Evolutionary conservation across 345 rosid species (phyloP), one percentile per base, ranked within the genome.

Genomic region (Geranium brycei): DNA sequence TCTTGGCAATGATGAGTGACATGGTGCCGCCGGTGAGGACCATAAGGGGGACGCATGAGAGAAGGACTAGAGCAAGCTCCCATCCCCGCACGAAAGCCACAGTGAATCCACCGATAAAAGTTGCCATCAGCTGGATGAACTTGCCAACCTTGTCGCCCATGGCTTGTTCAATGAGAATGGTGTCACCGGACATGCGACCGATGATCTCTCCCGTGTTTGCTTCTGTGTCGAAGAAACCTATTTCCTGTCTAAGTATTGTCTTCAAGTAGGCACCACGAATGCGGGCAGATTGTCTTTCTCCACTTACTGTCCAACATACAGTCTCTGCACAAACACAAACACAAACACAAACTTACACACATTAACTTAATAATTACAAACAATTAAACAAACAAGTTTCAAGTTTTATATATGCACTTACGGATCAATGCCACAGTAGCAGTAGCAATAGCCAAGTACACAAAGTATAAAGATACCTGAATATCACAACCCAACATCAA

Each of bases 61-160:
- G 79, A 68, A 91, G 63, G 65, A 79, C 91, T 0, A 72, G 35
- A 0, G 98, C 31, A 12, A 91, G 76, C 16, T 5, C 75, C 85
- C 83, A 77, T 30, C 98, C 98, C 79, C 59, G 85, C 0, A 31
- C 1, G 40, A 81, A 85, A 14, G 95, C 98, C 62, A 88, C 40
- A 3, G 60, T 66, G 31, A 87, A 88, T n/a, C 96, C 96, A 19
- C 91, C 90, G 2, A 85, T 0, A 77, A 91, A 91, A 1, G 90
- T 79, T 35, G 91, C 58, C 31, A 68, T 1, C 7, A 88, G 77
- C 71, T 91, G 98, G 72, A 80, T 71, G 32, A 76, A 82, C 68
- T 88, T 91, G 57, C 95, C 98, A 62, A 85, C 96, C 91, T 91
- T 91, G 64, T 88, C 98, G 18, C 97, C 96, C 86, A 91, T 82